Evolutionary conservation across 225 moss, liverwort and hornwort species (phyloP).

Genomic region (Sphagnum contortum): DNA sequence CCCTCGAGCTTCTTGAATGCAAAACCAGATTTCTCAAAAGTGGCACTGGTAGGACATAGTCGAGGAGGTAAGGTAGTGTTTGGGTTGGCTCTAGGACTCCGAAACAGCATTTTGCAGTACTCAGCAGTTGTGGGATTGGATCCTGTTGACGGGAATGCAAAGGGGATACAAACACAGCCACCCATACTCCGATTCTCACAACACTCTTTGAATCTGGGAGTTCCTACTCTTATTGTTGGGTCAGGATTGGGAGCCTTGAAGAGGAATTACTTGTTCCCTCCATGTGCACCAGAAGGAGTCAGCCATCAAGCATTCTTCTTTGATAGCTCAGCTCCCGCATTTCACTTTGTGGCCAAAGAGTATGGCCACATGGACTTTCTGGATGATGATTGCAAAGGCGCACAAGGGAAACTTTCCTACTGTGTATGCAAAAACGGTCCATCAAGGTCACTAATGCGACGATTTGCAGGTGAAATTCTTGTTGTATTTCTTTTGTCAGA

Average conservation of each 20-base stretch:
- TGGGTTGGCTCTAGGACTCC: conserved; percentile 53
- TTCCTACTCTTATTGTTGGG: conserved; percentile 66
- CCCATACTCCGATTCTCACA: conserved; percentile 49
- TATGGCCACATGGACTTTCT: conserved; percentile 83
- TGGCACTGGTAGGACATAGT: conserved; percentile 66
- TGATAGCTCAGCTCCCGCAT: conserved; percentile 44
- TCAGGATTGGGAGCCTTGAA: conserved; percentile 45
- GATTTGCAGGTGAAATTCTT: conserved; percentile 22
- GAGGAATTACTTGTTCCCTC: conserved; percentile 44
- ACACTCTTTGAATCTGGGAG: conserved; percentile 25
- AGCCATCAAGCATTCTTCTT: conserved; percentile 56
- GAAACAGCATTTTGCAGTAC: conserved; percentile 31
- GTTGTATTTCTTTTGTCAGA: conserved; percentile 40
- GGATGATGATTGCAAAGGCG: conserved; percentile 42
- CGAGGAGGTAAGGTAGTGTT: conserved; percentile 89
- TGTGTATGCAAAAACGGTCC: conserved; percentile 49
- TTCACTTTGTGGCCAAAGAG: conserved; percentile 62
- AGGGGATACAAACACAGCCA: conserved; percentile 53
- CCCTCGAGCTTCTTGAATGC: conserved; percentile 28
- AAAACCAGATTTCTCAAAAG: conserved; percentile 30
- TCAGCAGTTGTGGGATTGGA: conserved; percentile 72
- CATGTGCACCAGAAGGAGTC: conserved; percentile 72
- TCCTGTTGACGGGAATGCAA: conserved; percentile 67
- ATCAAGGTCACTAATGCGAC: conserved; percentile 57
- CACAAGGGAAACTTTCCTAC: conserved; percentile 21